Percentiles rank a stretch among this genome's conserved stretches.
Evolutionary conservation across 2,329 filamentous ascomycete species (phyloP).

Genomic region (Dactylonectria macrodidyma): DNA sequence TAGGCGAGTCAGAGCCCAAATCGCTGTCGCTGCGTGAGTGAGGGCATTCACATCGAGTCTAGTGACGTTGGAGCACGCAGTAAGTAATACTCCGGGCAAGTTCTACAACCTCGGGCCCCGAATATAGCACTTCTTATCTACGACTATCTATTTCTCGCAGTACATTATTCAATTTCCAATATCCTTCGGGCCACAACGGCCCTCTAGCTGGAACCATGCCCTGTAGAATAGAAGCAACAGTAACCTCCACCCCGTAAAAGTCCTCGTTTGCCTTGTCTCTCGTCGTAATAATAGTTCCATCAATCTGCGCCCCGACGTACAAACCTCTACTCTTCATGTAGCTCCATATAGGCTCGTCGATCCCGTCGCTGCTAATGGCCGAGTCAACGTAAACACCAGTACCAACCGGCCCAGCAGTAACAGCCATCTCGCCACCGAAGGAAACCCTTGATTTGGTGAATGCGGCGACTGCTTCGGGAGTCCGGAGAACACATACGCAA

Average conservation of each 20-base stretch:
- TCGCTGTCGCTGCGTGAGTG: no score
- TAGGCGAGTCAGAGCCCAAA: no score
- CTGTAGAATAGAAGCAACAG: slow-evolving; percentile 24
- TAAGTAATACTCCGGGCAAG: no score
- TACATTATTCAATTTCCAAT: no score
- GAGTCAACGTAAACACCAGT: slow-evolving; percentile 67
- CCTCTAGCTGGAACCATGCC: slow-evolving; percentile 4
- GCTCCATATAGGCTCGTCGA: slow-evolving; percentile 72
- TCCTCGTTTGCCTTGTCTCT: slow-evolving; percentile 79
- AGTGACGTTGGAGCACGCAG: no score
- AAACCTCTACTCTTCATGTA: slow-evolving; percentile 70
- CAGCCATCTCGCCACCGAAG: slow-evolving; percentile 77
- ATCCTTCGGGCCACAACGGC: no score
- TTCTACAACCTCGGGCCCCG: no score
- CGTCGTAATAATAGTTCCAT: slow-evolving; percentile 82
- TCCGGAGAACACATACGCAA: slow-evolving; percentile 82
- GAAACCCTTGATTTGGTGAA: slow-evolving; percentile 78
- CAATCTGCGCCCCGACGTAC: slow-evolving; percentile 77
- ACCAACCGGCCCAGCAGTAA: slow-evolving; percentile 67
- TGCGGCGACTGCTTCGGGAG: slow-evolving; percentile 74
- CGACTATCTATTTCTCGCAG: no score
- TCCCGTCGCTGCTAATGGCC: slow-evolving; percentile 68
- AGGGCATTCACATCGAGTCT: no score
- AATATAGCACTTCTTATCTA: no score
- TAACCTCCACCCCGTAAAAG: slow-evolving; percentile 69